Conservation (phyloP, 176 grass and related monocot species). For the Oryza rufipogon region DNA sequence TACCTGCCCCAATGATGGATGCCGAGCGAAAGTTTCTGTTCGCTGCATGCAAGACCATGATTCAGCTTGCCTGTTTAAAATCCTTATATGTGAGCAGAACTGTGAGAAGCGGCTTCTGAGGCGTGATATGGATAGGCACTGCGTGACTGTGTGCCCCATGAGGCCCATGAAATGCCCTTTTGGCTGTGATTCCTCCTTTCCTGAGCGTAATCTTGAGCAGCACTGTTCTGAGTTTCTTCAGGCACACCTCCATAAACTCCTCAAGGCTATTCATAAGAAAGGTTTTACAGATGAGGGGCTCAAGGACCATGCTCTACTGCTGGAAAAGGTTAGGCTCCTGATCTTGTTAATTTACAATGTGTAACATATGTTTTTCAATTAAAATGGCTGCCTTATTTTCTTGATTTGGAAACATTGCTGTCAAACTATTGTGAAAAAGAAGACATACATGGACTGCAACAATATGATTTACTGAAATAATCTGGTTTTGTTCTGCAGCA, state of each 20-base stretch:
- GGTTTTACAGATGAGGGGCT: conserved; percentile 53
- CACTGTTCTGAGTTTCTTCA: conserved; percentile 67
- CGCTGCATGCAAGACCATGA: conserved; percentile 65
- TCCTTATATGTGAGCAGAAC: conserved; percentile 77
- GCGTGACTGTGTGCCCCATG: conserved; percentile 83
- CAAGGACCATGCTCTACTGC: conserved; percentile 47
- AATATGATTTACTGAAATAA: conserved; percentile 5
- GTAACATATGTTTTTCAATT: neutral
- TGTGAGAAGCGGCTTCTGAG: conserved; percentile 64
- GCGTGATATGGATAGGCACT: conserved; percentile 87
- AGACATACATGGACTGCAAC: neutral
- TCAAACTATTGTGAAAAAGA: neutral
- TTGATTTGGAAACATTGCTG: neutral
- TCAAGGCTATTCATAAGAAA: conserved; percentile 70
- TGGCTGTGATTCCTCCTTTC: conserved; percentile 68
- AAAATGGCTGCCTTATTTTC: neutral
- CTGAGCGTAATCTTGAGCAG: conserved; percentile 52
- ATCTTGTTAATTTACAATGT: conserved; percentile 9
- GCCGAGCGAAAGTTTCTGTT: conserved; percentile 55
- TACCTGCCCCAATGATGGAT: conserved; percentile 62
- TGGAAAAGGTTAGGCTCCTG: conserved; percentile 72
- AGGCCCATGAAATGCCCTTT: conserved; percentile 83
- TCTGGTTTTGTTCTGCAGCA: conserved; percentile 40
- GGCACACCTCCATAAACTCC: conserved; percentile 59
- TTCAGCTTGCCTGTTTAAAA: conserved; percentile 57